phyloP scores from a whole-genome alignment of 805 yeast genomes.

The Blastobotrys mokoenaii region DNA sequence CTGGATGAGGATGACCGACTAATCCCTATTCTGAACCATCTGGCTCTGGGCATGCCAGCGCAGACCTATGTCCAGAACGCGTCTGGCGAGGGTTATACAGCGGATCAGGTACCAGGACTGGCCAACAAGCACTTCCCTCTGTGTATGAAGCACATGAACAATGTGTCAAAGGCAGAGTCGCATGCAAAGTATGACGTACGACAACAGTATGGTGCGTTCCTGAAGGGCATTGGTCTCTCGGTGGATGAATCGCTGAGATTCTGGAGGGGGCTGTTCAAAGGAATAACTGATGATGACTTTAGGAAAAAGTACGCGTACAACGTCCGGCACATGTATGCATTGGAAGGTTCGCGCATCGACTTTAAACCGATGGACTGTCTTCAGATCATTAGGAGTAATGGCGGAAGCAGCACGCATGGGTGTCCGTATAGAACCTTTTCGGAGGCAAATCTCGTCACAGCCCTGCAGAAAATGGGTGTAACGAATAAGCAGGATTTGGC shows the following conservation, averaged over 20 bases:
- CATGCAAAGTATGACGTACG: constrained; percentile 82
- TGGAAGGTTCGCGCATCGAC: constrained; percentile 82
- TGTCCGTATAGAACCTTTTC: constrained; percentile 82
- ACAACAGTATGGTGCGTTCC: constrained; percentile 73
- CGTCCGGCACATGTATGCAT: constrained; percentile 81
- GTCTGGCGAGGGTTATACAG: constrained; percentile 45
- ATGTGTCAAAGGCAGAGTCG: constrained; percentile 47
- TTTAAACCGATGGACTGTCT: constrained; percentile 83
- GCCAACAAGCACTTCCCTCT: constrained; percentile 68
- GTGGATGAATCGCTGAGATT: constrained; percentile 83
- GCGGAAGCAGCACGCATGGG: constrained; percentile 74
- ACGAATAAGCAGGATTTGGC: constrained; percentile 46
- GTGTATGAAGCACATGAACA: constrained; percentile 63
- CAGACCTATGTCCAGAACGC: constrained; percentile 16
- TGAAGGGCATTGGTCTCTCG: constrained; percentile 82
- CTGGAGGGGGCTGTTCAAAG: constrained; percentile 70
- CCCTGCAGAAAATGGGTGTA: constrained; percentile 58
- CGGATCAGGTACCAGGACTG: constrained; percentile 48
- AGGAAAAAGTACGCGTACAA: constrained; percentile 73
- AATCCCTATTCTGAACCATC: constrained; percentile 71
- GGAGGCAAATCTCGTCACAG: constrained; percentile 49
- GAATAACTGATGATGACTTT: constrained; percentile 57
- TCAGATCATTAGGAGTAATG: constrained; percentile 51
- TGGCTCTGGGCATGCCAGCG: constrained; percentile 59
- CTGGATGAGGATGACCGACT: constrained; percentile 88